These are phyloP conservation scores for Agastache rugosa DNA, from an alignment of 257 asterid genomes.

Conservation along the genomic window DNA sequence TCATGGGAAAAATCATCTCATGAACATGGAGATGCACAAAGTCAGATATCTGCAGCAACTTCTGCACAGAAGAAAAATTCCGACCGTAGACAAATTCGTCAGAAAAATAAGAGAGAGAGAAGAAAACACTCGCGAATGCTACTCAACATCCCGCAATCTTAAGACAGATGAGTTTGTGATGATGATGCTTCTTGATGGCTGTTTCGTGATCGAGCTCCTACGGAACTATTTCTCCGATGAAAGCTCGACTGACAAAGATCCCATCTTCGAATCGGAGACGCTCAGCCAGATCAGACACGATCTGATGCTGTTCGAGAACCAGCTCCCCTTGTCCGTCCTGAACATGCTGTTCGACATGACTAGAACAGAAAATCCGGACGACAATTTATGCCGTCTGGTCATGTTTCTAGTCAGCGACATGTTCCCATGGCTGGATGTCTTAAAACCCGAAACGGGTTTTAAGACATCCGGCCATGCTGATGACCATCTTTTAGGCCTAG, in stretches of 20 bases:
- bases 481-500: slow-evolving; percentile 34
- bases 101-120: background rate
- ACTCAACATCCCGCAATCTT: slow-evolving; percentile 27
- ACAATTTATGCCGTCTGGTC: background rate
- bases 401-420: background rate
- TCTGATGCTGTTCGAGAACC: slow-evolving; percentile 50
- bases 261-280: slow-evolving; percentile 34
- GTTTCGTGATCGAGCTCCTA: slow-evolving; percentile 43
- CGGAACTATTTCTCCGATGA: background rate
- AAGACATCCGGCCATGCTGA: background rate
- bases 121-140: slow-evolving; percentile 33
- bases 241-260: slow-evolving; percentile 23
- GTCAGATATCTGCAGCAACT: slow-evolving; percentile 27
- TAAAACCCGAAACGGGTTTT: background rate
- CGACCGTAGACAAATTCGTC: slow-evolving; percentile 10
- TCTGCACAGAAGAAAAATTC: slow-evolving; percentile 14
- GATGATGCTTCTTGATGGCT: slow-evolving; percentile 52
- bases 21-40: slow-evolving; percentile 46
- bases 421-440: slow-evolving; percentile 15
- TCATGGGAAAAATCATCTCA: slow-evolving; percentile 21
- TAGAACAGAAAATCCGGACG: background rate
- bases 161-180: slow-evolving; percentile 20
- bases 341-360: slow-evolving; percentile 36
- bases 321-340: slow-evolving; percentile 37
- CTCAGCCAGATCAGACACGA: slow-evolving; percentile 32